Percentiles rank a stretch among this genome's conserved stretches.
These are phyloP conservation scores for Tuber melanosporum DNA, from an alignment of 495 filamentous ascomycete species.

Conservation along the genomic window DNA sequence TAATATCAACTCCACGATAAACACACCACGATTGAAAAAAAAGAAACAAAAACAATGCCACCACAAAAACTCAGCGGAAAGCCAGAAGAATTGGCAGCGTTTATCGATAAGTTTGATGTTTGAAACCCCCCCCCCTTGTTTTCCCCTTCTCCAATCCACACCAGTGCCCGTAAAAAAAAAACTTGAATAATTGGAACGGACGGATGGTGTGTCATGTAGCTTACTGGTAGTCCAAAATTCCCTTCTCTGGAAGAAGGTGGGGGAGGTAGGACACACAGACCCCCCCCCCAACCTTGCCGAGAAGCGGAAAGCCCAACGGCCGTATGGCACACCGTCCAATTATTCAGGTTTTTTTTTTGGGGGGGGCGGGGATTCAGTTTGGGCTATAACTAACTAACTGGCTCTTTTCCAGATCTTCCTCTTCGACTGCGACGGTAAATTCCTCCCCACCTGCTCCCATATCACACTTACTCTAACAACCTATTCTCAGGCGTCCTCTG, in stretches of 20 bases:
- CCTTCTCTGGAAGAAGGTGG: not conserved
- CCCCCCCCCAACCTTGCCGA: too few species aligned
- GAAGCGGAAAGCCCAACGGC: too few species aligned
- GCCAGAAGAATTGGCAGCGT: constrained; percentile 63
- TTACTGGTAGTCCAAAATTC: too few species aligned
- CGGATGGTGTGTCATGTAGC: too few species aligned
- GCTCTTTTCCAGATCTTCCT: constrained; percentile 64
- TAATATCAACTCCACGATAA: not conserved
- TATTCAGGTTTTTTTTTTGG: too few species aligned
- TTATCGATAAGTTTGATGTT: constrained; percentile 89
- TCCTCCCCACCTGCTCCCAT: constrained; percentile 26
- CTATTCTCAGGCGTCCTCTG: constrained; percentile 75
- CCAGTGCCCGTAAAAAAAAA: too few species aligned
- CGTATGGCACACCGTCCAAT: too few species aligned
- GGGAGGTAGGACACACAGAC: too few species aligned
- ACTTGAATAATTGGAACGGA: too few species aligned
- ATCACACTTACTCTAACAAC: not conserved
- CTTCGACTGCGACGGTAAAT: constrained; percentile 91
- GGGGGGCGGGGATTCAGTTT: too few species aligned
- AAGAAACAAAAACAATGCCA: constrained; percentile 34
- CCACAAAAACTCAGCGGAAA: constrained; percentile 77
- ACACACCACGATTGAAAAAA: not conserved
- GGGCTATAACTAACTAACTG: constrained; percentile 1
- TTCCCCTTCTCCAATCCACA: not conserved
- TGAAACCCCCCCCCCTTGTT: not conserved